Evolutionary conservation across 179 eudicot species (phyloP), one percentile per base, ranked within the genome.

Genomic region (Vitellaria paradoxa): DNA sequence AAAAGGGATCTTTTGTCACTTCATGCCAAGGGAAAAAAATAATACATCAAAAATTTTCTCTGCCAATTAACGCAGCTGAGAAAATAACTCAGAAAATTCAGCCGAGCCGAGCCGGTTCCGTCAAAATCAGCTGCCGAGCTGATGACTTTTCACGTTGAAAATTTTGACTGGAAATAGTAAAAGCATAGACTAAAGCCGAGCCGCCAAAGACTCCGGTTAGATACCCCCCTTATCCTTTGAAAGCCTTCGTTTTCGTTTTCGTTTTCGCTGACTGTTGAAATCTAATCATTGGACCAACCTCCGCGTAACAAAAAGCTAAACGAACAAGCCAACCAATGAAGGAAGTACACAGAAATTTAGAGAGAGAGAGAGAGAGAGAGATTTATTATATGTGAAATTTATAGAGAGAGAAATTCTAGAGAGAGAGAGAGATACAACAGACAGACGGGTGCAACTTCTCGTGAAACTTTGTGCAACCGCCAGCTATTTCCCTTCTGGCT

Each of bases 211-310:
- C 64, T 67, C 65, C 65, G 10, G 17, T 21, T 24, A 2, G 20
- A n/a, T 4, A 55, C 37, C 37, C 37, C 37, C 37, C 37, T 30
- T 30, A 30, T 30, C 37, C 37, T 30, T 30, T 30, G 37, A 30
- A 30, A 30, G 37, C 37, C 37, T 30, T 30, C 55, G 55, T 8
- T 50, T 7, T 49, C 55, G 55, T 8, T 50, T 7, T 49, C 81
- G 79, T 55, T 70, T 76, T 76, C 76, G 79, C 76, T 71, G 83
- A 76, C 83, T 75, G 76, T 76, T 70, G 79, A 76, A 76, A 63
- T 57, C 72, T 76, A 70, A 80, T 80, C 57, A 80, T 80, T 80
- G 63, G 75, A 56, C 79, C 75, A 75, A 75, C 79, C 83, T 63
- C 79, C 65, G 71, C 56, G 63, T 50, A 75, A 63, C 64, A 49